A percentile compares a stretch with the other conserved stretches of the same genome.
Evolutionary conservation across 1,284 basidiomycete species (phyloP).

Genomic region (Retiboletus flavoniger): DNA sequence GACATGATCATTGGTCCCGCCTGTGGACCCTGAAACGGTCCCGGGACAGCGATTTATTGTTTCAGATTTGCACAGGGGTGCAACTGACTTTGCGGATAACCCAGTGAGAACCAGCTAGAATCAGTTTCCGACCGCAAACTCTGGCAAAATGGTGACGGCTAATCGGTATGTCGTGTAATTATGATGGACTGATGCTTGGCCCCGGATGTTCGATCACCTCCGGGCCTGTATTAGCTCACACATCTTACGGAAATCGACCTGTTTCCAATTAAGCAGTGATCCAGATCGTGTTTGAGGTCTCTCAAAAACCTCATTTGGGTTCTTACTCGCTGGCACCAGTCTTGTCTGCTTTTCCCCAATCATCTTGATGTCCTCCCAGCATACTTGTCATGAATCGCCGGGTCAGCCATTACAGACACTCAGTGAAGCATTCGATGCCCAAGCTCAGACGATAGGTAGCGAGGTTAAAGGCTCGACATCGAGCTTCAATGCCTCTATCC

Average conservation of each 20-base stretch:
- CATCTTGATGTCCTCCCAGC: conserved; percentile 16
- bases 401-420: conserved; percentile 8
- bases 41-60: background rate
- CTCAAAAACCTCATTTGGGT: background rate
- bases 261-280: background rate
- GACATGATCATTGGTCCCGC: background rate
- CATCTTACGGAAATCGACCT: background rate
- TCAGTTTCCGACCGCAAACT: background rate
- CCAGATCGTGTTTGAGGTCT: background rate
- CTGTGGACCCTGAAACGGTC: background rate
- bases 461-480: conserved; percentile 14
- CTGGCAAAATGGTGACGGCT: background rate
- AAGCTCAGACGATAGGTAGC: background rate
- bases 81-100: background rate
- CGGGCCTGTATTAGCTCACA: background rate
- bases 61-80: background rate
- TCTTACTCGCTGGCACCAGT: background rate
- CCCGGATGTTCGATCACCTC: background rate
- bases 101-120: background rate
- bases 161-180: background rate
- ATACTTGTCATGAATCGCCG: background rate
- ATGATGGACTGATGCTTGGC: background rate
- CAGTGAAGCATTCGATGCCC: background rate
- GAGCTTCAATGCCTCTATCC: conserved; percentile 1
- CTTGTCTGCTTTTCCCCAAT: background rate